These are phyloP conservation scores for Globomyces pollinis-pini DNA, from an alignment of 192 early-diverging fungal species.

Conservation along the genomic window DNA sequence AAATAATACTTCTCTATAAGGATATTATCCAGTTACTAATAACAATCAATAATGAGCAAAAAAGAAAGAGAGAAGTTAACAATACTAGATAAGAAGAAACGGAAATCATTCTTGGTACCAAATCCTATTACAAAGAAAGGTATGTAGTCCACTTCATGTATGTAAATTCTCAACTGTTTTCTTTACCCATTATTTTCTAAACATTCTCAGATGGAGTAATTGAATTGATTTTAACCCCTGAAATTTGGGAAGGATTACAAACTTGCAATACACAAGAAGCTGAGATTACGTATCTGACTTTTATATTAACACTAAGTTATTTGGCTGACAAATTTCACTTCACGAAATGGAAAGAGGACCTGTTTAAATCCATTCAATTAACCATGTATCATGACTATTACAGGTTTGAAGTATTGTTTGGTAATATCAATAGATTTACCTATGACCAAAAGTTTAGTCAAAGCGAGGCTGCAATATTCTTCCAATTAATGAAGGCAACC, in stretches of 20 bases:
- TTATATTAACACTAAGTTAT: background rate
- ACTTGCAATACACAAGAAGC: background rate
- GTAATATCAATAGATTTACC: slow-evolving; percentile 1
- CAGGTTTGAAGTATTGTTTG: background rate
- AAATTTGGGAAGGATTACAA: slow-evolving; percentile 1
- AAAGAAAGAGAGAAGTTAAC: too few species aligned
- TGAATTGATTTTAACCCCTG: background rate
- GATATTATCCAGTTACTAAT: too few species aligned
- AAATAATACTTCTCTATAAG: too few species aligned
- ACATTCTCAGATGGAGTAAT: too few species aligned
- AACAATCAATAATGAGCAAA: too few species aligned
- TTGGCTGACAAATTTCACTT: slow-evolving; percentile 5
- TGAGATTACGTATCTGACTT: background rate
- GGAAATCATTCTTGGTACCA: too few species aligned
- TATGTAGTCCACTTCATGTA: too few species aligned
- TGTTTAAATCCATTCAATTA: background rate
- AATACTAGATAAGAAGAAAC: too few species aligned
- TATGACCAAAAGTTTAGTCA: background rate
- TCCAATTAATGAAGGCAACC: background rate
- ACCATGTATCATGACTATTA: background rate
- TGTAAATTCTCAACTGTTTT: too few species aligned
- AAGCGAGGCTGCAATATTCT: background rate
- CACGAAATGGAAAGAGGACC: background rate
- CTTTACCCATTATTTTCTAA: too few species aligned
- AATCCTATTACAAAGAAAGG: too few species aligned